These are phyloP conservation scores for Paralagenidium karlingii DNA, from an alignment of 352 stramenopile species.

Conservation along the genomic window DNA sequence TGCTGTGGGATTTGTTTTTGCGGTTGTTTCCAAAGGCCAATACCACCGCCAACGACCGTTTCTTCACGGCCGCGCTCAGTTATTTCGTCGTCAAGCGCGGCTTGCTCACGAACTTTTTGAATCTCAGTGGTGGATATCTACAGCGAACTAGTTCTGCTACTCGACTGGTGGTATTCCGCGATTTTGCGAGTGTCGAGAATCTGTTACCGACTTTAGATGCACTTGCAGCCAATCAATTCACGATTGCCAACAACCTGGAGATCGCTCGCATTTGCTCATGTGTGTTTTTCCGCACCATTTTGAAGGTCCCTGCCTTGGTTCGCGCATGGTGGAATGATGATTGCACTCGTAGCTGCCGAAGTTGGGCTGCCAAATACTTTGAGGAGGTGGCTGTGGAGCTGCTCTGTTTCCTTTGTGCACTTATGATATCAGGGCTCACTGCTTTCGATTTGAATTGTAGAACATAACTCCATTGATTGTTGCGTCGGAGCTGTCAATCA, in stretches of 20 bases:
- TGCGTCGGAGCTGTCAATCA: conserved; percentile 59
- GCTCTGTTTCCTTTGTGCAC: not conserved
- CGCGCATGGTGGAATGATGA: conserved; percentile 87
- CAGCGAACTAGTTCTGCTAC: too few relatives aligned
- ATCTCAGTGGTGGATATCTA: too few relatives aligned
- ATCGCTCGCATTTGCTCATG: conserved; percentile 39
- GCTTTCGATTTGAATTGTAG: conserved; percentile 8
- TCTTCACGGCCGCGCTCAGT: conserved; percentile 60
- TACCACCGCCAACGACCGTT: conserved; percentile 13
- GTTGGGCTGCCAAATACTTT: conserved; percentile 83
- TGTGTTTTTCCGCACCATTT: conserved; percentile 73
- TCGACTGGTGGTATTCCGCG: too few relatives aligned
- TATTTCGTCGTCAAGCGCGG: conserved; percentile 43
- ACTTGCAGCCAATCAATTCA: conserved; percentile 11
- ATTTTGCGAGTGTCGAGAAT: conserved; percentile 21
- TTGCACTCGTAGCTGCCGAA: conserved; percentile 61
- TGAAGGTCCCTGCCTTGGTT: conserved; percentile 76
- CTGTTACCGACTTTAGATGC: conserved; percentile 6
- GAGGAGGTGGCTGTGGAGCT: conserved; percentile 35
- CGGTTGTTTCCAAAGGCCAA: conserved; percentile 54
- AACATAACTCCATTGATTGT: conserved; percentile 74
- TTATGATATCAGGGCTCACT: not conserved
- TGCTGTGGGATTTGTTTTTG: conserved; percentile 76
- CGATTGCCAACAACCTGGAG: conserved; percentile 18
- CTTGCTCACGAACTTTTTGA: conserved; percentile 52